Conservation (phyloP, 2,329 filamentous ascomycete species). For the Botrytis paeoniae region DNA sequence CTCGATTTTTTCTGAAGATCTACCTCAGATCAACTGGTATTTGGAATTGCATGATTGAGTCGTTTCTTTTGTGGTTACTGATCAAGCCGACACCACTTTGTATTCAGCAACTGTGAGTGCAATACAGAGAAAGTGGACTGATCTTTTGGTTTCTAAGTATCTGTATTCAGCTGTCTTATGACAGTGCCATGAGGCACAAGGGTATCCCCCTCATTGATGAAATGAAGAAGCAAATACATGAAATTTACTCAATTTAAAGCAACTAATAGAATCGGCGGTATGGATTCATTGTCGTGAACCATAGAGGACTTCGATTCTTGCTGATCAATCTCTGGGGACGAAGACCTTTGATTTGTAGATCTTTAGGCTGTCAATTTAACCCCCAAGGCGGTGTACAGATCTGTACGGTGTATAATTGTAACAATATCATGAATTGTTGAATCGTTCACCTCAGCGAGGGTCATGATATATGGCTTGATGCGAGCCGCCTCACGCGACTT, state of each 20-base stretch:
- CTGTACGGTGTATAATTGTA: neutral
- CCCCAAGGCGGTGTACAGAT: conserved; percentile 10
- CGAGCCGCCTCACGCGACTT: neutral
- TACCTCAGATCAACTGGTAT: neutral
- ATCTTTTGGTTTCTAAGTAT: neutral
- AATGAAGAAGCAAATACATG: neutral
- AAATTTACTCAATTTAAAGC: conserved; percentile 9
- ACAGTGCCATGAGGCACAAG: neutral
- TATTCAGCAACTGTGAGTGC: neutral
- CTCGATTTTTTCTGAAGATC: neutral
- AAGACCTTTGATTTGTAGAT: conserved; percentile 15
- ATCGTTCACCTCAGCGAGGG: neutral
- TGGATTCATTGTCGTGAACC: conserved; percentile 4
- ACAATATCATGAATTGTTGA: neutral
- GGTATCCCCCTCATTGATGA: neutral
- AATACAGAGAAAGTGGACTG: neutral
- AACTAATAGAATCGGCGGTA: conserved; percentile 13
- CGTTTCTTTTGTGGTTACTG: neutral
- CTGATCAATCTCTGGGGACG: neutral
- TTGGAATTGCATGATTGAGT: neutral
- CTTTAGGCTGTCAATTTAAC: neutral
- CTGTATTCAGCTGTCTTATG: neutral
- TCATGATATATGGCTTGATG: neutral
- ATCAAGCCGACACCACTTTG: neutral
- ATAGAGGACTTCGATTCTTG: conserved; percentile 14